Evolutionary conservation across 2,329 filamentous ascomycete species (phyloP).

Genomic region (Botrytis fabae): DNA sequence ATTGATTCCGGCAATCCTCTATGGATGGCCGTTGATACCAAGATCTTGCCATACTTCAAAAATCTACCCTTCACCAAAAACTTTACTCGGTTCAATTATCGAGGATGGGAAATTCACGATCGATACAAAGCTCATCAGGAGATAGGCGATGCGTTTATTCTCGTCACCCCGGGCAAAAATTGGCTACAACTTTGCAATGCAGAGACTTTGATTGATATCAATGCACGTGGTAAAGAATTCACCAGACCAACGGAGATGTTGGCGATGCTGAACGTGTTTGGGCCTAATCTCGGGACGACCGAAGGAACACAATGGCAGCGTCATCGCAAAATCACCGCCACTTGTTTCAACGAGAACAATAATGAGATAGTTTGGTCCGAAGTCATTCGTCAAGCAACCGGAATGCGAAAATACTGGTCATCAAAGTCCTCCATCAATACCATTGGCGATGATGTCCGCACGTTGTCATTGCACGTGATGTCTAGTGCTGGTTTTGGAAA

Average conservation of each 20-base stretch:
- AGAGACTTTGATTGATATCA: slow-evolving; percentile 8
- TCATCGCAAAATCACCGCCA: slow-evolving; percentile 19
- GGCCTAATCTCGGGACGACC: slow-evolving; percentile 14
- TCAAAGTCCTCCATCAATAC: slow-evolving; percentile 4
- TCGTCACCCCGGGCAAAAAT: slow-evolving; percentile 19
- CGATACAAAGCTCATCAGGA: slow-evolving; percentile 17
- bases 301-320: slow-evolving; percentile 21
- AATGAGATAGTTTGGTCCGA: slow-evolving; percentile 17
- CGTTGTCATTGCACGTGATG: slow-evolving; percentile 19
- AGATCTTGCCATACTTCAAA: slow-evolving; percentile 10
- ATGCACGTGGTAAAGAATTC: slow-evolving; percentile 3
- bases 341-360: slow-evolving; percentile 14
- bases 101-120: slow-evolving; percentile 22
- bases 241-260: slow-evolving; percentile 17
- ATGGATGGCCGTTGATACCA: slow-evolving; percentile 19
- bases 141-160: slow-evolving; percentile 19
- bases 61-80: slow-evolving; percentile 20
- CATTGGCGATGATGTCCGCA: slow-evolving; percentile 14
- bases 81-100: slow-evolving; percentile 20
- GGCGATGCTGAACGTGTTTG: slow-evolving; percentile 18
- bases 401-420: slow-evolving; percentile 17
- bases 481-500: slow-evolving; percentile 18
- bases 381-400: slow-evolving; percentile 14
- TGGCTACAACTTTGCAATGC: slow-evolving; percentile 20
- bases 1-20: slow-evolving; percentile 18